Evolutionary conservation across 2,329 filamentous ascomycete genomes (phyloP).

Genomic region (Amauroascus niger): DNA sequence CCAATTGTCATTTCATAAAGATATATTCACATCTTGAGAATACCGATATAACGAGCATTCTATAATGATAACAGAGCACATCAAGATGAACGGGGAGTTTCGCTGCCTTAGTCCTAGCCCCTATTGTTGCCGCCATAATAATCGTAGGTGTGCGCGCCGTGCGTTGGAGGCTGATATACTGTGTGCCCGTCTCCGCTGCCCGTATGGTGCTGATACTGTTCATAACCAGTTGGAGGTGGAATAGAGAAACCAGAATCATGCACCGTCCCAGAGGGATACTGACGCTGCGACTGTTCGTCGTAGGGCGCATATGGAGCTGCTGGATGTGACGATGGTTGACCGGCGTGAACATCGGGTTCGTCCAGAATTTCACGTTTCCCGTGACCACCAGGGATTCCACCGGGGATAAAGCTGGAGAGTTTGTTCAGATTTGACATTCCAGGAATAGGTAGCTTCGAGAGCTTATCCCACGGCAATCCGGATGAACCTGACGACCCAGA

Average conservation of each 20-base stretch:
- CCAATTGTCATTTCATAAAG: no score
- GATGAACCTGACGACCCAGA: constrained; percentile 23
- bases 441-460: constrained; percentile 30
- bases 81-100: neutral
- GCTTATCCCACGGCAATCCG: constrained; percentile 25
- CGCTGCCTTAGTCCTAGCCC: neutral
- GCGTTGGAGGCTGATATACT: constrained; percentile 18
- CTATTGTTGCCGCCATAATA: constrained; percentile 15
- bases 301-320: neutral
- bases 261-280: neutral
- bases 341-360: neutral
- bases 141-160: constrained; percentile 19
- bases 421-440: constrained; percentile 33
- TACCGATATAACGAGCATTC: neutral
- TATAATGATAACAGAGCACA: neutral
- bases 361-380: constrained; percentile 2
- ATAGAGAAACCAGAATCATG: constrained; percentile 13
- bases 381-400: neutral
- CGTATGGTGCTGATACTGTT: constrained; percentile 14
- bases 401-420: constrained; percentile 24
- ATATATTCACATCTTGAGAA: no score
- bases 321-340: neutral
- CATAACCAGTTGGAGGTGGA: constrained; percentile 19
- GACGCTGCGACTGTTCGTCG: constrained; percentile 13
- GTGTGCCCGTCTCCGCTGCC: constrained; percentile 7